These are phyloP conservation scores for Rhynchosporium agropyri DNA, from an alignment of 2,329 filamentous ascomycete genomes.

Conservation along the genomic window DNA sequence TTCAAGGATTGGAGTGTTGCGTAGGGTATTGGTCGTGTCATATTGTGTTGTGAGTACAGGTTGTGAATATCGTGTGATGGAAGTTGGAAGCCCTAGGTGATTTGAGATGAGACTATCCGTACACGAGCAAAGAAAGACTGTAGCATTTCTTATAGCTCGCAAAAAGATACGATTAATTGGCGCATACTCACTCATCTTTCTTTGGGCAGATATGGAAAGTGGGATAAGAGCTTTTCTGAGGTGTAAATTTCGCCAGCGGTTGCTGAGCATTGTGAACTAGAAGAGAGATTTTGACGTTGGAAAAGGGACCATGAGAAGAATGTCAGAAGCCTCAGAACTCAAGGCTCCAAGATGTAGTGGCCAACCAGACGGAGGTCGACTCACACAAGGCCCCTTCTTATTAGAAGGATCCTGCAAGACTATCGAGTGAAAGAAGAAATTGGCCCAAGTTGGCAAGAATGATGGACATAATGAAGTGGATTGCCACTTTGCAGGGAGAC, in stretches of 20 bases:
- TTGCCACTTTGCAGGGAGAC: neutral
- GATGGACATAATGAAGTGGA: neutral
- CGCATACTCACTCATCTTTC: neutral
- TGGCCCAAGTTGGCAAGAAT: neutral
- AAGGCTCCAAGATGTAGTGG: too few species aligned
- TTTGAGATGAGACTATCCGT: neutral
- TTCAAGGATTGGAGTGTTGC: slow-evolving; percentile 19
- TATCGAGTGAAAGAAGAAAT: neutral
- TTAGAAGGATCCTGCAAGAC: too few species aligned
- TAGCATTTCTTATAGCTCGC: too few species aligned
- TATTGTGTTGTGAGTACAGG: neutral
- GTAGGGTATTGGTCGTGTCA: slow-evolving; percentile 18
- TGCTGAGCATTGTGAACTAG: neutral
- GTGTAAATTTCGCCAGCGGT: neutral
- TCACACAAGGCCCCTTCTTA: too few species aligned
- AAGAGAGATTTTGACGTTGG: neutral
- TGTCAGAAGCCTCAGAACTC: neutral
- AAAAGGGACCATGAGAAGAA: neutral
- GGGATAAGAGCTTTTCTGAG: neutral
- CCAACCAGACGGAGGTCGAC: too few species aligned
- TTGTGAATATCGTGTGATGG: neutral
- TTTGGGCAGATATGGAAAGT: neutral
- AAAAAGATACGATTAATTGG: neutral
- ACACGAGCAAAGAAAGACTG: neutral
- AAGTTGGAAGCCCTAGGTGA: neutral